Evolutionary conservation across 139 green algal genomes (phyloP).

Genomic region (Astrephomene gubernaculifera): DNA sequence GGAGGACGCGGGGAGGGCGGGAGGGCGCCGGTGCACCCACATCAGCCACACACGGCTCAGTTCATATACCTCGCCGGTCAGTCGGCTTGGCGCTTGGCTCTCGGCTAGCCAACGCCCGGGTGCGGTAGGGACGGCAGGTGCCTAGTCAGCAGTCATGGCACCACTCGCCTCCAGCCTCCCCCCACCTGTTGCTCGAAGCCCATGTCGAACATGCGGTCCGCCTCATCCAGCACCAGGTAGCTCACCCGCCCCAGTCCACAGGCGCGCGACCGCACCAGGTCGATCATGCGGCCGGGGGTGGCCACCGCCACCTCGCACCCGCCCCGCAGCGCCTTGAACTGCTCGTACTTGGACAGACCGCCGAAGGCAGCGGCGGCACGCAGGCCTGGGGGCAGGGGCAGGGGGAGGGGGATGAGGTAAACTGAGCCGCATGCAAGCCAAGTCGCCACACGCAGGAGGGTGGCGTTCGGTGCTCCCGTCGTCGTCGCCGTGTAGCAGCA

Average conservation of each 20-base stretch:
- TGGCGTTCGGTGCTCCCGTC: too few species aligned
- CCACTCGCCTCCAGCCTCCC: not conserved
- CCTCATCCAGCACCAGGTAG: conserved; percentile 95
- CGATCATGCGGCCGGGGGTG: conserved; percentile 91
- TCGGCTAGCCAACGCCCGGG: too few species aligned
- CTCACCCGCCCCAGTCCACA: conserved; percentile 79
- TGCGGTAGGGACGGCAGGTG: too few species aligned
- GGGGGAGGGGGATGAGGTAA: not conserved
- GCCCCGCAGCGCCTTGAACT: conserved; percentile 92
- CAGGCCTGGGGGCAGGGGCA: conserved; percentile 51
- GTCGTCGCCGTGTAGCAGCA: not conserved
- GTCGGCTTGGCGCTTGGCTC: too few species aligned
- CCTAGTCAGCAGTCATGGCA: too few species aligned
- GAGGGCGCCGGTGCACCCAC: too few species aligned
- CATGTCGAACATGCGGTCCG: conserved; percentile 97
- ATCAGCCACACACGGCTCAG: too few species aligned
- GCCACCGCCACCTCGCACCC: conserved; percentile 79
- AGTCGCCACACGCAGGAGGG: not conserved
- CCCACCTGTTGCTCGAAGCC: conserved; percentile 90
- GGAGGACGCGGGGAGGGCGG: too few species aligned
- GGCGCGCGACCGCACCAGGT: conserved; percentile 79
- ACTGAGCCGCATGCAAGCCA: not conserved
- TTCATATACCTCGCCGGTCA: too few species aligned
- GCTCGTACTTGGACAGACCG: conserved; percentile 93
- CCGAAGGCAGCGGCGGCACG: conserved; percentile 87